A percentile compares a stretch with the other conserved stretches of the same genome.
Conservation (phyloP, 2,329 filamentous ascomycete species). For the Stachybotrys elegans region DNA sequence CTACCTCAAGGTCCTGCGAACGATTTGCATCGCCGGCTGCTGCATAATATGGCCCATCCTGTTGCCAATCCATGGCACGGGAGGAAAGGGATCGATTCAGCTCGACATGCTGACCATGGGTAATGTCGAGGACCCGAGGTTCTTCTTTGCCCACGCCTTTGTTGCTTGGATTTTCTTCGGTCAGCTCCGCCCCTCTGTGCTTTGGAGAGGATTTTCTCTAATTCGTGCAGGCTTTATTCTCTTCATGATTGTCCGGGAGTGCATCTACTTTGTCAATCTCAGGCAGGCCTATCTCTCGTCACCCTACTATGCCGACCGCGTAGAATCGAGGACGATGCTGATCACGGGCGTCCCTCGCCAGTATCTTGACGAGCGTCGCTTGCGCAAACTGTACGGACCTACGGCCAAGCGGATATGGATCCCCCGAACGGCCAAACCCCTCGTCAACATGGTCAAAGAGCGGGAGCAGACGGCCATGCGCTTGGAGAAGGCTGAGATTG, state of each 20-base stretch:
- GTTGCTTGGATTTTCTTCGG: constrained; percentile 72
- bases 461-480: constrained; percentile 75
- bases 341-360: constrained; percentile 77
- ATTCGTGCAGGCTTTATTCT: constrained; percentile 77
- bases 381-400: constrained; percentile 76
- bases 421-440: constrained; percentile 66
- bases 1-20: constrained; percentile 63
- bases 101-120: constrained; percentile 75
- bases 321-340: constrained; percentile 86
- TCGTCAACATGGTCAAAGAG: constrained; percentile 77
- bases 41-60: constrained; percentile 83
- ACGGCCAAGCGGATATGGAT: constrained; percentile 84
- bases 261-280: constrained; percentile 86
- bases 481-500: constrained; percentile 81
- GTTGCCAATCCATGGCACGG: constrained; percentile 81
- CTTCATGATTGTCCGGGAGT: constrained; percentile 81
- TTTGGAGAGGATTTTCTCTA: no score
- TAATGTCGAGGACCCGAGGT: constrained; percentile 59
- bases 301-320: constrained; percentile 74
- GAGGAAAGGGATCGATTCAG: constrained; percentile 57
- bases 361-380: constrained; percentile 71
- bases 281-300: constrained; percentile 89
- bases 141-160: constrained; percentile 77
- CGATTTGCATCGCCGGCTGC: constrained; percentile 79
- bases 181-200: constrained; percentile 7